phyloP scores from a whole-genome alignment of 2,329 filamentous ascomycete species.

The Torrubiellomyces zombiae region DNA sequence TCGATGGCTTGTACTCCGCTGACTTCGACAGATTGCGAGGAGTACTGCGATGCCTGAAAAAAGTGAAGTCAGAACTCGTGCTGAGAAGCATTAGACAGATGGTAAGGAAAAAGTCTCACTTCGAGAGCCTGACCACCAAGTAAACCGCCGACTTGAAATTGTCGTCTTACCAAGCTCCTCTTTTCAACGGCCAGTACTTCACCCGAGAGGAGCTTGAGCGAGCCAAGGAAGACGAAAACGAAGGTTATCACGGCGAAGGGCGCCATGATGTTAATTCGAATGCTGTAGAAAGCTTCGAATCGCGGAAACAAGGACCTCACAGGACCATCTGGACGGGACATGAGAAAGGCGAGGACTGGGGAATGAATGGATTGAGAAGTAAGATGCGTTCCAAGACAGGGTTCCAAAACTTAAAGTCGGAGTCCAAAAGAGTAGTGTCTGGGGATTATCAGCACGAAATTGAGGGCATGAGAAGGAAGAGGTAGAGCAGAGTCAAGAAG shows the following conservation, averaged over 20 bases:
- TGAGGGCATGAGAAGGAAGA: neutral
- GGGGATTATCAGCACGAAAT: neutral
- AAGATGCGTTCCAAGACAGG: constrained; percentile 12
- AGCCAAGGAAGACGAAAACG: constrained; percentile 3
- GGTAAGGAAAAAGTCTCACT: constrained; percentile 4
- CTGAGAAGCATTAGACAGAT: neutral
- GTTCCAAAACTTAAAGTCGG: constrained; percentile 10
- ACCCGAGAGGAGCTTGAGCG: constrained; percentile 3
- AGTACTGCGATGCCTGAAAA: too few species aligned
- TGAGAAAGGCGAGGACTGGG: neutral
- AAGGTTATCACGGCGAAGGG: neutral
- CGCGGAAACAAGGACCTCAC: neutral
- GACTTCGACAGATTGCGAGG: neutral
- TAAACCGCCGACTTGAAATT: constrained; percentile 11
- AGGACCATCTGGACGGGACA: constrained; percentile 1
- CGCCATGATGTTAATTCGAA: constrained; percentile 1
- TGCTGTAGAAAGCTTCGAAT: neutral
- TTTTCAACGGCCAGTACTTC: constrained; percentile 1
- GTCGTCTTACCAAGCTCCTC: constrained; percentile 5
- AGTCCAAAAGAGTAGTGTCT: constrained; percentile 5
- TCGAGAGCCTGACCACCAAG: constrained; percentile 5
- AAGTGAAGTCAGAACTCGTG: neutral
- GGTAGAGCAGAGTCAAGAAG: neutral
- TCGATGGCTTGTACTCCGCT: neutral
- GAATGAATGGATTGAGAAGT: constrained; percentile 2